phyloP scores from a whole-genome alignment of 257 asterid genomes.

The Ilex aquifolium region DNA sequence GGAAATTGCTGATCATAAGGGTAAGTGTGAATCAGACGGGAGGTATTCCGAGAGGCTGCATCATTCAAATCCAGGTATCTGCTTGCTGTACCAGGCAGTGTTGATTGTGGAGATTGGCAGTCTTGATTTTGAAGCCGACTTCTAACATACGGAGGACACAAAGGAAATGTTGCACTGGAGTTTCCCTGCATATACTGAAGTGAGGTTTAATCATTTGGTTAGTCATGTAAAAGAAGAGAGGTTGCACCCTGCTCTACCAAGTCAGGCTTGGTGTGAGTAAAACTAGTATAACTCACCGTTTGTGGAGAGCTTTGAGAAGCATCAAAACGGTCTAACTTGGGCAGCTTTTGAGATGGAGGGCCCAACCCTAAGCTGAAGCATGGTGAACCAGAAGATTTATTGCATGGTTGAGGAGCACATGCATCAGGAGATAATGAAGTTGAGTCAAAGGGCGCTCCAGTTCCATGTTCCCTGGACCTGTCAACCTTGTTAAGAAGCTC shows the following conservation, averaged over 20 bases:
- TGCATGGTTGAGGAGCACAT: conserved; percentile 21
- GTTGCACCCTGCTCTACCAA: conserved; percentile 5
- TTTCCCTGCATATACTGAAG: conserved; percentile 36
- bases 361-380: conserved; percentile 31
- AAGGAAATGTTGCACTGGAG: conserved; percentile 25
- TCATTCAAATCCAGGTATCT: conserved; percentile 18
- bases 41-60: conserved; percentile 17
- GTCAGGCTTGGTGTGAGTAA: background rate
- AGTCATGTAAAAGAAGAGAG: background rate
- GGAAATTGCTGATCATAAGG: conserved; percentile 16
- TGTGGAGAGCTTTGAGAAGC: conserved; percentile 29
- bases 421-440: conserved; percentile 16
- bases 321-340: conserved; percentile 19
- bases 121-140: conserved; percentile 27
- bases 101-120: conserved; percentile 15
- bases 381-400: conserved; percentile 25
- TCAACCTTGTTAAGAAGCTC: conserved; percentile 26
- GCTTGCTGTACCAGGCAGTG: conserved; percentile 15
- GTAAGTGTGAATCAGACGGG: conserved; percentile 8
- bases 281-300: conserved; percentile 27
- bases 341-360: conserved; percentile 30
- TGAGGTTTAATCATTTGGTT: background rate
- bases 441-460: conserved; percentile 19
- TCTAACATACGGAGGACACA: conserved; percentile 16
- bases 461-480: conserved; percentile 26